Base-by-base conservation (phyloP, 768 basidiomycete genomes). In the Naganishia vishniacii region DNA sequence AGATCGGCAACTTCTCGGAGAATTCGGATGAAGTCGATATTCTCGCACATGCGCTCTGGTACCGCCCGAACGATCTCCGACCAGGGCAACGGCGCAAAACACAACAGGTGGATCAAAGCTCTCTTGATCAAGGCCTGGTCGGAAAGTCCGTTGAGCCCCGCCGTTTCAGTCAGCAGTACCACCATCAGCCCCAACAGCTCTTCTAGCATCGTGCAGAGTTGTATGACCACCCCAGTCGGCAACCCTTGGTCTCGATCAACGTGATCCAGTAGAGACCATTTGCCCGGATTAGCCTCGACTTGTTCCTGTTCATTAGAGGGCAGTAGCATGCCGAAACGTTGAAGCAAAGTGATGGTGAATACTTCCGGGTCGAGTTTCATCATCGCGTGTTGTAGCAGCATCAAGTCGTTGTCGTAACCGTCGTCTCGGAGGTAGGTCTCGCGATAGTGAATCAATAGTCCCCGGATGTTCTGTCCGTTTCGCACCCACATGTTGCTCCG, bases 401-500 rank as follows among this genome's bases (percentile, higher is more conserved):
- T 92, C 18, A 95, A 81, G 68, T 91, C 95, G 75, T 97, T 92
- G 75, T 99, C 95, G 73, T 94, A 93, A 71, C 94, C 95, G 6
- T 91, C 82, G 75, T 99, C 95, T 20, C 94, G 87, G 26, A 97
- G 84, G 83, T 89, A 88, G 77, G 91, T 91, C 74, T 98, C 94
- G 28, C 92, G 87, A 75, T 99, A 99, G 74, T 98, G 94, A 59
- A 93, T 83, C 4, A 92, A 81, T 75, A 98, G 95, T 0, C 92
- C 91, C 1, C 94, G 87, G 69, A 98, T 93, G 16, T 88, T 88
- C 72, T 92, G 89, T 3, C 95, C 95, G 70, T 99, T 99, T 60
- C 94, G 88, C 8, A 95, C 93, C 95, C 95, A 99, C 4, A 98
- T 82, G 0, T 92, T 92, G 0, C 90, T 88, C 26, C 92, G 85